Conservation (phyloP, 1,139 yeast genomes). For the Starmera stellimalicola region DNA sequence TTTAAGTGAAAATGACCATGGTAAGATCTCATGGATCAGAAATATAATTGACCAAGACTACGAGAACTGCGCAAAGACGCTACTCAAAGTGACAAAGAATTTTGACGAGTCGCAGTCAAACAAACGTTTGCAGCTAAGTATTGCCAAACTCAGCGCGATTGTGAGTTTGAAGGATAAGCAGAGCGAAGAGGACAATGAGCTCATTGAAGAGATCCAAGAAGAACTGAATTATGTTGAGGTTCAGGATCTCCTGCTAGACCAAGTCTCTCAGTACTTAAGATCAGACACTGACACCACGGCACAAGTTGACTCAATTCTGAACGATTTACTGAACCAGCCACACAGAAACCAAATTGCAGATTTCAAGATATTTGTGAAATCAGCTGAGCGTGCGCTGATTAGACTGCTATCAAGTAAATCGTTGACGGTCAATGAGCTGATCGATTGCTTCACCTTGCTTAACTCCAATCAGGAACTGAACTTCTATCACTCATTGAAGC, state of each 20-base stretch:
- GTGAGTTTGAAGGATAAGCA: conserved; percentile 16
- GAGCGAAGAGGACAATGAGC: conserved; percentile 19
- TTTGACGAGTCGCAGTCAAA: conserved; percentile 35
- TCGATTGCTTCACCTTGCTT: conserved; percentile 49
- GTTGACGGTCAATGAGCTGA: conserved; percentile 36
- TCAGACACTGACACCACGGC: conserved; percentile 18
- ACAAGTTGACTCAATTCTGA: conserved; percentile 15
- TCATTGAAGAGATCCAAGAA: conserved; percentile 36
- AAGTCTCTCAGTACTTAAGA: conserved; percentile 22
- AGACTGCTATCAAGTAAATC: conserved; percentile 31
- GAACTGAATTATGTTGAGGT: conserved; percentile 37
- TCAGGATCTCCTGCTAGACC: conserved; percentile 32
- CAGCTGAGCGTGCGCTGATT: conserved; percentile 26
- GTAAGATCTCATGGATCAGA: conserved; percentile 67
- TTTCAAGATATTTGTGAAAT: conserved; percentile 12
- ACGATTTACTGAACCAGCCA: conserved; percentile 8
- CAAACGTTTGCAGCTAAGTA: conserved; percentile 51
- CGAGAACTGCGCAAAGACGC: conserved; percentile 37
- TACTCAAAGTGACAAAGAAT: conserved; percentile 34
- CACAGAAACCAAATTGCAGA: conserved; percentile 1
- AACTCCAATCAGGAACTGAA: conserved; percentile 25
- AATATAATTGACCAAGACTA: conserved; percentile 46
- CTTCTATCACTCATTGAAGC: conserved; percentile 31
- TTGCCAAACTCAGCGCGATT: conserved; percentile 52
- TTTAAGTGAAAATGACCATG: conserved; percentile 33